Evolutionary conservation across 2,329 filamentous ascomycete genomes (phyloP), one percentile per base, ranked within the genome.

Genomic region (Colletotrichum gloeosporioides): DNA sequence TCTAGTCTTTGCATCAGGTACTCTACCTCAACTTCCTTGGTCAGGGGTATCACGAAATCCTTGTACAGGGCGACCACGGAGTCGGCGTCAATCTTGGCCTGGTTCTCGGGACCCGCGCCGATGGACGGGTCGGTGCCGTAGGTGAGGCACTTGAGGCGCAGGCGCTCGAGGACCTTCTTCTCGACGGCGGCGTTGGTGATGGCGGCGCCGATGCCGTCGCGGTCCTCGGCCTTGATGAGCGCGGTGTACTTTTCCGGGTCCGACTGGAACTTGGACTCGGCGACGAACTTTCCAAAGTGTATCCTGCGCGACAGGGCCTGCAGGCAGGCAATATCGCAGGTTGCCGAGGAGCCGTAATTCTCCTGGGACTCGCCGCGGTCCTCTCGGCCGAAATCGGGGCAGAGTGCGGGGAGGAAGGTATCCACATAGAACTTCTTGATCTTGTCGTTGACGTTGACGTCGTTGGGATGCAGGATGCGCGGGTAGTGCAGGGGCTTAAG

Each of bases 211-310:
- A 99, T 96, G 3, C 94, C 96, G 71, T 93, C 88, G 8, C 94
- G 90, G 84, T 99, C 96, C 77, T 89, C 92, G 2, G 92, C 93
- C 84, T 93, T 92, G 87, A 99, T 99, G 85, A 99, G 86, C 78
- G 89, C 89, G 8, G 95, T 96, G 84, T 96, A 99, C 78, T 88
- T 91, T 80, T 96, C 95, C 34, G 92, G 90, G 80, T 99, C 95
- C 63, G 94, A 93, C 80, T 91, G 91, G 86, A 98, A 99, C 87
- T 99, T 99, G 76, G 94, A 93, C 89, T 99, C 97, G 59, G 97
- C 97, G 10, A 99, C 97, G 82, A 99, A 99, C 87, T 99, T 99
- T 80, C 97, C 97, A 87, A 98, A 99, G 86, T 99, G 97, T 80
- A 99, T 97, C 71, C 97, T 90, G 57, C 96, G 91, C 53, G 95